These are phyloP conservation scores for Globisporangium okanoganense DNA, from an alignment of 352 stramenopile genomes.

Conservation along the genomic window DNA sequence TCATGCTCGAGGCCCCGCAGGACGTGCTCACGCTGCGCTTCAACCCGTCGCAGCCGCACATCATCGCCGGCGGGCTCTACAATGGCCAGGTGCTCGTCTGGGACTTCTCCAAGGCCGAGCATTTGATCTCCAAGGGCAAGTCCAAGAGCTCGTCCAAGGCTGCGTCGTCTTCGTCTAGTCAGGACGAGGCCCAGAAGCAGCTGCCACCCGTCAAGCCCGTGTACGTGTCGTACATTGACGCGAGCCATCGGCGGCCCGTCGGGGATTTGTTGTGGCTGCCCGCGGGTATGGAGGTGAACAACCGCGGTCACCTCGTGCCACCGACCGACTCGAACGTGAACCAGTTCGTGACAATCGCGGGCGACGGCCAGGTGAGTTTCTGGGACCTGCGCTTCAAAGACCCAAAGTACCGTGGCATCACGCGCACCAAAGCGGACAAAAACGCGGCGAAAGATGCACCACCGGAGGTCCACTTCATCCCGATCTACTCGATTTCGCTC, in stretches of 20 bases:
- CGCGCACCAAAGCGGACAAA: slow-evolving; percentile 66
- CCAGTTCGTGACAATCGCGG: slow-evolving; percentile 92
- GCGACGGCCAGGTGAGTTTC: slow-evolving; percentile 89
- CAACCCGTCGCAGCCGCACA: slow-evolving; percentile 82
- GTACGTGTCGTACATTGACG: slow-evolving; percentile 85
- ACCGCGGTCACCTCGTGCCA: slow-evolving; percentile 75
- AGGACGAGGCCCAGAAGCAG: slow-evolving; percentile 52
- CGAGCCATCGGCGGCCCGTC: slow-evolving; percentile 82
- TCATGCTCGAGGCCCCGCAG: slow-evolving; percentile 91
- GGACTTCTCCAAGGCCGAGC: slow-evolving; percentile 85
- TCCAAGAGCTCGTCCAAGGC: slow-evolving; percentile 27
- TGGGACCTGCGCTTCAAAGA: slow-evolving; percentile 92
- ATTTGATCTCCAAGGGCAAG: slow-evolving; percentile 55
- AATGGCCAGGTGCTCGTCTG: slow-evolving; percentile 91
- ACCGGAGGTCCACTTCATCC: slow-evolving; percentile 73
- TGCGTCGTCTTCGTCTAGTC: neutral
- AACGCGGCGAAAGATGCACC: slow-evolving; percentile 46
- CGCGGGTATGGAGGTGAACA: slow-evolving; percentile 83
- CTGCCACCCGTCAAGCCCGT: slow-evolving; percentile 65
- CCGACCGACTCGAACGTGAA: slow-evolving; percentile 47
- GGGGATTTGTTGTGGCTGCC: slow-evolving; percentile 89
- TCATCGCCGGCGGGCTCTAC: slow-evolving; percentile 78
- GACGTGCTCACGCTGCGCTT: slow-evolving; percentile 88
- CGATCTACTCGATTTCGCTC: slow-evolving; percentile 80
- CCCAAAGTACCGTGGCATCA: slow-evolving; percentile 69